Conservation (phyloP, 2,329 filamentous ascomycete genomes). For the Dothistroma septosporum region DNA sequence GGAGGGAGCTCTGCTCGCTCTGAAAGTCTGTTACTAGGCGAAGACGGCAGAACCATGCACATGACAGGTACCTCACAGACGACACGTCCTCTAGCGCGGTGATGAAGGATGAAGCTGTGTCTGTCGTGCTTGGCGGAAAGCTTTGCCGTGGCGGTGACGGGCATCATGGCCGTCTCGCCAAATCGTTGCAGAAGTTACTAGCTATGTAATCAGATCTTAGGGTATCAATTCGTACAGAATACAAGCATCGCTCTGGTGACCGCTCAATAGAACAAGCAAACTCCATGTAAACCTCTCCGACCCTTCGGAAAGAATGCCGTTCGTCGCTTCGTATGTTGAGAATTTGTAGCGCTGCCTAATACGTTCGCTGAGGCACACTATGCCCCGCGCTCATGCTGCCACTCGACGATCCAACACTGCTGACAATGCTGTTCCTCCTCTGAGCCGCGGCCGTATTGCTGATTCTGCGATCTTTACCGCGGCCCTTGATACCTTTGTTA, state of each 20-base stretch:
- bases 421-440: constrained; percentile 23
- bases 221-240: neutral
- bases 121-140: neutral
- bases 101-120: neutral
- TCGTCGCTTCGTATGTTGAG: neutral
- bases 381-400: constrained; percentile 6
- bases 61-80: neutral
- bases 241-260: neutral
- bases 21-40: neutral
- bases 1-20: too few species aligned
- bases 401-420: constrained; percentile 9
- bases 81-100: neutral
- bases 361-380: neutral
- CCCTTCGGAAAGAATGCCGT: neutral
- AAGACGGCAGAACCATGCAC: constrained; percentile 2
- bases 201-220: neutral
- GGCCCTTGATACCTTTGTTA: constrained; percentile 97
- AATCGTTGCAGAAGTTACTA: neutral
- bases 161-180: neutral
- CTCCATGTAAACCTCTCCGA: neutral
- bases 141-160: neutral
- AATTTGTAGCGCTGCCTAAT: neutral
- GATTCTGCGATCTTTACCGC: constrained; percentile 78
- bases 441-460: constrained; percentile 28
- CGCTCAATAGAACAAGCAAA: neutral